Percentiles rank a stretch among this genome's conserved stretches.
Conservation (phyloP, 495 filamentous ascomycete genomes). For the Neurospora sp. region DNA sequence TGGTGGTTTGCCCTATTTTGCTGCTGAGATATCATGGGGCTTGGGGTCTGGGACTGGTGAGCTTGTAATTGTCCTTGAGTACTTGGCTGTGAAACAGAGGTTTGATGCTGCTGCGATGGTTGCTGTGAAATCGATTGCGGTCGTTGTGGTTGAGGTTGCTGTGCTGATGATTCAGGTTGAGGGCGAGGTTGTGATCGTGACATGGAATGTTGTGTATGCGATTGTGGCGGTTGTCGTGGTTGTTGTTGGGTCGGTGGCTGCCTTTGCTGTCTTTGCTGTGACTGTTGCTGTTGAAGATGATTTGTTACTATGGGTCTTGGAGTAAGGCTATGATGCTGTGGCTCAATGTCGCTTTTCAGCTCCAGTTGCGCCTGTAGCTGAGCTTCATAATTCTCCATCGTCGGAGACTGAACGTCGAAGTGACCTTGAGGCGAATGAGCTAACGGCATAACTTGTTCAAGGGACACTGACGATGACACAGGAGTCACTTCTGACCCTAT, state of each 20-base stretch:
- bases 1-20: conserved; percentile 9
- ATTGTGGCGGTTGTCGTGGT: conserved; percentile 5
- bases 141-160: conserved; percentile 18
- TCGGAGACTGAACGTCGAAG: conserved; percentile 23
- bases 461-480: neutral
- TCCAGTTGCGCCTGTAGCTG: conserved; percentile 25
- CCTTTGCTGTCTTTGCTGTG: conserved; percentile 16
- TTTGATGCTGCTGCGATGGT: neutral
- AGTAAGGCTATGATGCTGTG: neutral
- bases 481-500: neutral
- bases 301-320: conserved; percentile 6
- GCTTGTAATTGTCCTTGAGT: neutral
- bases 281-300: conserved; percentile 15
- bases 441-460: conserved; percentile 11
- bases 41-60: conserved; percentile 6
- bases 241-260: conserved; percentile 12
- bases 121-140: conserved; percentile 6
- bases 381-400: conserved; percentile 23
- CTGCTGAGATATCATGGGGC: conserved; percentile 10
- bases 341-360: conserved; percentile 15
- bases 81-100: neutral
- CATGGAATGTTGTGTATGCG: conserved; percentile 8
- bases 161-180: conserved; percentile 6
- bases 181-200: conserved; percentile 13
- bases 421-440: conserved; percentile 13